A percentile compares a stretch with the other conserved stretches of the same genome.
These are phyloP conservation scores for Stagonosporopsis tanaceti DNA, from an alignment of 2,329 filamentous ascomycete genomes.

Conservation along the genomic window DNA sequence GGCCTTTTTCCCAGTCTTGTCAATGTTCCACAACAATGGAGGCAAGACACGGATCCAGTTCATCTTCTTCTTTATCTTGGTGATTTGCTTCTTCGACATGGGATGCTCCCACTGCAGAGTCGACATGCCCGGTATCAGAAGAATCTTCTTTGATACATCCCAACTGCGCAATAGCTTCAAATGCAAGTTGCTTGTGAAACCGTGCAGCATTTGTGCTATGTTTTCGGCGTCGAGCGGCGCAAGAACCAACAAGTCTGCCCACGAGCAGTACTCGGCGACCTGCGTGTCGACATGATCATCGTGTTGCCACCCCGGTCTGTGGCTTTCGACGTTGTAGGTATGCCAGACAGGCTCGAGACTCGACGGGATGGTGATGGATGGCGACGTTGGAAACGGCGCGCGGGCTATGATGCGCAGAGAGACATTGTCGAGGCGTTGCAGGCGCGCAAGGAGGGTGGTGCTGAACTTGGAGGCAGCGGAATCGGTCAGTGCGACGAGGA, in stretches of 20 bases:
- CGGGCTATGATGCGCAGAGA: conserved; percentile 49
- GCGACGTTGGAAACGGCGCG: conserved; percentile 34
- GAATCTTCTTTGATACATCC: conserved; percentile 84
- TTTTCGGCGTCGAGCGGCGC: conserved; percentile 86
- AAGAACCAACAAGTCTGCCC: conserved; percentile 86
- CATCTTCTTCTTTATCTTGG: conserved; percentile 84
- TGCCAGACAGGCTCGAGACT: conserved; percentile 44
- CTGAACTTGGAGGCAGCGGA: conserved; percentile 71
- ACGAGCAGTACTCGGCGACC: conserved; percentile 76
- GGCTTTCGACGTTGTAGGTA: conserved; percentile 35
- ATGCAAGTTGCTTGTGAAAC: conserved; percentile 80
- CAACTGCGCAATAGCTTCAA: conserved; percentile 84
- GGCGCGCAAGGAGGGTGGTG: conserved; percentile 70
- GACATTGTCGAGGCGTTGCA: conserved; percentile 74
- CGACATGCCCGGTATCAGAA: conserved; percentile 89
- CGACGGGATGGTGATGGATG: conserved; percentile 32
- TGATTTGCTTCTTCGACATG: conserved; percentile 85
- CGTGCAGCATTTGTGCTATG: conserved; percentile 86
- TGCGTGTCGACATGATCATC: conserved; percentile 55
- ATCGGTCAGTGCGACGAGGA: conserved; percentile 73
- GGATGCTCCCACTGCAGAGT: conserved; percentile 89
- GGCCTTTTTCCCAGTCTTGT: conserved; percentile 59
- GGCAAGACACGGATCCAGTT: conserved; percentile 84
- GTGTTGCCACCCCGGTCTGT: conserved; percentile 35
- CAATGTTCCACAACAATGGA: conserved; percentile 84